phyloP scores from a whole-genome alignment of 2,329 filamentous ascomycete genomes.

The Colletotrichum phormii region DNA sequence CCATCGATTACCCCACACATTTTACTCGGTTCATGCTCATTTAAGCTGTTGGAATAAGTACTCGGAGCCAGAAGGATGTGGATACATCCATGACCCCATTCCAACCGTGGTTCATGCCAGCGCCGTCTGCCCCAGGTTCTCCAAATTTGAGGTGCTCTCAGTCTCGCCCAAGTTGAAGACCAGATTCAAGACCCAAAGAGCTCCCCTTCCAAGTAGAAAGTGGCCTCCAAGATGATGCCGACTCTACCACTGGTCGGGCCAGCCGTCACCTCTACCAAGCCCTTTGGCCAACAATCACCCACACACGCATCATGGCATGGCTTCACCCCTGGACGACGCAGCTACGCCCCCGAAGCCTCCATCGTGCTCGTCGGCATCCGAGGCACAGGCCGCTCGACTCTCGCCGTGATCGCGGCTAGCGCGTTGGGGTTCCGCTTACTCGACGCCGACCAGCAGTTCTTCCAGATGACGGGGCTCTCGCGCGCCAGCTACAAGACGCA shows the following conservation, averaged over 20 bases:
- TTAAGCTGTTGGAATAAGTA: background rate
- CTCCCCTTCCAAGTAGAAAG: background rate
- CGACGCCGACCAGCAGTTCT: conserved; percentile 76
- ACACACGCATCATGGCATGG: background rate
- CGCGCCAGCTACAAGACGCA: conserved; percentile 72
- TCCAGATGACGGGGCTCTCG: conserved; percentile 70
- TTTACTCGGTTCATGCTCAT: background rate
- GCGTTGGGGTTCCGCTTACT: conserved; percentile 76
- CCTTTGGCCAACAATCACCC: background rate
- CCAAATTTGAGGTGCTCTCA: background rate
- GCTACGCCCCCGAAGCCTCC: conserved; percentile 64
- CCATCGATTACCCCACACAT: background rate
- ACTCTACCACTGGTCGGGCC: background rate
- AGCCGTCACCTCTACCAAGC: background rate
- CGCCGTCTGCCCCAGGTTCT: background rate
- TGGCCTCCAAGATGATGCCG: background rate
- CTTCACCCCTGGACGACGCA: background rate
- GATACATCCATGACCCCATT: background rate
- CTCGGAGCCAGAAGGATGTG: background rate
- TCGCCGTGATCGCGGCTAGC: conserved; percentile 80
- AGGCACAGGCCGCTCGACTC: conserved; percentile 79
- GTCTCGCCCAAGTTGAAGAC: background rate
- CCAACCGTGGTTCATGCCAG: background rate
- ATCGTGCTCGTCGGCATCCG: conserved; percentile 79
- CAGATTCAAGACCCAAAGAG: background rate